These are phyloP conservation scores for Tetrahymena borealis DNA, from an alignment of 73 alveolate genomes.

Conservation along the genomic window DNA sequence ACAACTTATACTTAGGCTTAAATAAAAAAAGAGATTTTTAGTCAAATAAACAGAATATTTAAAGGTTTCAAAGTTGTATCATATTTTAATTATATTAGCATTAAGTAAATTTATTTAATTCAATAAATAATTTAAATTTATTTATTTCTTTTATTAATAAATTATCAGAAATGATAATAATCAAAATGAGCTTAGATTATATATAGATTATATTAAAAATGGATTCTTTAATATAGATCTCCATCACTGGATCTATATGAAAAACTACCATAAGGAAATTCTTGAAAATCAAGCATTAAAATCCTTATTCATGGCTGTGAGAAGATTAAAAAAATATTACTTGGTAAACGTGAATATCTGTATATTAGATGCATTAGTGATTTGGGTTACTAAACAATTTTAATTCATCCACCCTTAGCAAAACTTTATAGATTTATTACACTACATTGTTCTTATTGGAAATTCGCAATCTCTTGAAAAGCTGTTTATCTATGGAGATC, in stretches of 20 bases:
- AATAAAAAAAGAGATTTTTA: neutral
- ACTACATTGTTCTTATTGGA: neutral
- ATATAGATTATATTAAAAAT: neutral
- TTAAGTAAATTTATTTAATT: neutral
- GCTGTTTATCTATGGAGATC: neutral
- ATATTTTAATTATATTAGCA: neutral
- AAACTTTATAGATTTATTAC: neutral
- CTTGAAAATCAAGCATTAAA: neutral
- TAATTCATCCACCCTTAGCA: neutral
- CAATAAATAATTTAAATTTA: neutral
- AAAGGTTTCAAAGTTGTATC: neutral
- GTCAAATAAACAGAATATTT: neutral
- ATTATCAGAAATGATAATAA: neutral
- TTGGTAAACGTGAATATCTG: neutral
- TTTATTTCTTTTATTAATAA: neutral
- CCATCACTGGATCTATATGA: neutral
- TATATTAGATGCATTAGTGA: neutral
- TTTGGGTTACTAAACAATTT: neutral
- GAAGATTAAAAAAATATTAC: neutral
- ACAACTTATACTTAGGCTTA: neutral
- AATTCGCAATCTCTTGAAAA: neutral
- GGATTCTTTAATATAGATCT: neutral
- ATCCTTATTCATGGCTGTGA: neutral
- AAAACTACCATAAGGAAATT: neutral
- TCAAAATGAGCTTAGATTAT: neutral